Percentiles rank a stretch among this genome's conserved stretches.
Conservation (phyloP, 352 stramenopile species). For the Pythium utonaiense region DNA sequence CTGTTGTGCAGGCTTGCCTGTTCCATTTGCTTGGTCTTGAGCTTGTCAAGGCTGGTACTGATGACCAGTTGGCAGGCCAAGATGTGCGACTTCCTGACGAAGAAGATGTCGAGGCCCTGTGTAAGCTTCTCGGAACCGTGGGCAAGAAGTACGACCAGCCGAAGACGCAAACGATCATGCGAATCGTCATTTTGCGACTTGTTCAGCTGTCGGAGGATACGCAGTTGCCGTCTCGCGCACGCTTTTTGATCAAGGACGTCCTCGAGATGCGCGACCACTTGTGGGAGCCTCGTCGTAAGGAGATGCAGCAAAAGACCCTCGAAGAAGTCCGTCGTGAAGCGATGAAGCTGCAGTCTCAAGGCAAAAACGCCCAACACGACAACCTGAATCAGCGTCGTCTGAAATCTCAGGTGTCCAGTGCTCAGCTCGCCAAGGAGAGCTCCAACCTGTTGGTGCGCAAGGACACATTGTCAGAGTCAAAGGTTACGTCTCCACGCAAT, state of each 20-base stretch:
- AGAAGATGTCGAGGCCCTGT: conserved; percentile 81
- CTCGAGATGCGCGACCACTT: conserved; percentile 84
- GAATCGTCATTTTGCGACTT: conserved; percentile 80
- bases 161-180: conserved; percentile 76
- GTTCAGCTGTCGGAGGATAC: conserved; percentile 79
- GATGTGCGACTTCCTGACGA: conserved; percentile 78
- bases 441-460: conserved; percentile 70
- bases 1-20: conserved; percentile 70
- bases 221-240: conserved; percentile 64
- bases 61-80: conserved; percentile 51
- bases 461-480: conserved; percentile 22
- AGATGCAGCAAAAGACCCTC: conserved; percentile 86
- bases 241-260: conserved; percentile 83
- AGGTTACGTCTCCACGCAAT: not conserved
- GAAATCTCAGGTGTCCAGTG: conserved; percentile 77
- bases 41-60: conserved; percentile 42
- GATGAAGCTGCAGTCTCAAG: conserved; percentile 76
- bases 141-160: conserved; percentile 87
- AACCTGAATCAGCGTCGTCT: conserved; percentile 65
- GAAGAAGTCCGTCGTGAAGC: conserved; percentile 81
- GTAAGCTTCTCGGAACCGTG: conserved; percentile 79
- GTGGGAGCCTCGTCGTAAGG: conserved; percentile 83
- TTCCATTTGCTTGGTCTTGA: conserved; percentile 81
- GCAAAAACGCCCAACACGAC: conserved; percentile 88
- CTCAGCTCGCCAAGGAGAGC: conserved; percentile 74